Conservation (phyloP, 1,139 yeast genomes). For the Lodderomyces oxycetoniae region DNA sequence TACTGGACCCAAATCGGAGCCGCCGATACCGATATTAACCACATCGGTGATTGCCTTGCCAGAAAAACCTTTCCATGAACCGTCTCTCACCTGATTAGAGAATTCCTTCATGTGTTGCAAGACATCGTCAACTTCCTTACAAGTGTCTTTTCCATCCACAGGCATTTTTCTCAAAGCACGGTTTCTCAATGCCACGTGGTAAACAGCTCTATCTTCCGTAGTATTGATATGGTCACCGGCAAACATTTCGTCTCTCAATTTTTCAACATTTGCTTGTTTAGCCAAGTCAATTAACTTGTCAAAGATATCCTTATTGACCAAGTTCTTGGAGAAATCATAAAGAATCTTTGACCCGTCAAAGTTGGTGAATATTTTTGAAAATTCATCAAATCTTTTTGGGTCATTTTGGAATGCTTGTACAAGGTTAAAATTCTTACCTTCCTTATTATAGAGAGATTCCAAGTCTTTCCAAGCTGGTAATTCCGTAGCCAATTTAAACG, state of each 20-base stretch:
- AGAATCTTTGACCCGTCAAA: slow-evolving; percentile 82
- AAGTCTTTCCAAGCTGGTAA: slow-evolving; percentile 82
- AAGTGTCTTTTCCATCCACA: slow-evolving; percentile 86
- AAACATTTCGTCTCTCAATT: slow-evolving; percentile 86
- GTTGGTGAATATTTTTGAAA: slow-evolving; percentile 72
- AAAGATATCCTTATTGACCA: slow-evolving; percentile 80
- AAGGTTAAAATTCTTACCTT: slow-evolving; percentile 67
- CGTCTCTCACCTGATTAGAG: slow-evolving; percentile 82
- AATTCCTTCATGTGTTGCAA: slow-evolving; percentile 95
- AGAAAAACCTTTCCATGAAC: slow-evolving; percentile 94
- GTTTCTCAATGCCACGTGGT: slow-evolving; percentile 94
- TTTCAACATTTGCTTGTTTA: slow-evolving; percentile 82
- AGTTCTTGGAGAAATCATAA: slow-evolving; percentile 92
- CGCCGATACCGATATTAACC: slow-evolving; percentile 98
- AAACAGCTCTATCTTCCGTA: slow-evolving; percentile 96
- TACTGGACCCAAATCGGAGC: slow-evolving; percentile 97
- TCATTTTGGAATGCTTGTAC: slow-evolving; percentile 74
- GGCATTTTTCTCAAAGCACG: slow-evolving; percentile 74
- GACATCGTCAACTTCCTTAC: slow-evolving; percentile 85
- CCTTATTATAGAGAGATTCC: slow-evolving; percentile 60
- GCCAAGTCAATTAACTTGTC: slow-evolving; percentile 69
- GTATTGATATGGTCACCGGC: slow-evolving; percentile 89
- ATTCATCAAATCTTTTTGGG: slow-evolving; percentile 68
- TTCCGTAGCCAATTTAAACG: slow-evolving; percentile 69
- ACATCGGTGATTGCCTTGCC: slow-evolving; percentile 91